Base-by-base conservation (phyloP, 805 yeast genomes). In the Ogataea trehaloabstinens region DNA sequence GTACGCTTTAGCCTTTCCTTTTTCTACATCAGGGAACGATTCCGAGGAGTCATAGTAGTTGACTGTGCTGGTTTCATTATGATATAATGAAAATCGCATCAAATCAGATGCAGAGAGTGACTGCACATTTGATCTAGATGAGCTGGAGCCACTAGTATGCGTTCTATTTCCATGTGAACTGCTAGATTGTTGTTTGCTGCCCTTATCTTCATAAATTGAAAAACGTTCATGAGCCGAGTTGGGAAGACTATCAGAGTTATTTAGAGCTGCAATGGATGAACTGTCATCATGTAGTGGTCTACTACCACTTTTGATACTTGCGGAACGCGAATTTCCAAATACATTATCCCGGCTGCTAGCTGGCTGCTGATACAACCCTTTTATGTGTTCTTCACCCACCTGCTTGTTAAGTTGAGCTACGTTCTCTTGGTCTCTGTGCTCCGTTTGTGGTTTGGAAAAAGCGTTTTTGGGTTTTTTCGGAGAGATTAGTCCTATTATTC, bases 301-400 rank as follows among this genome's bases (percentile, higher is more conserved):
- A n/a, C 31, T 41, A 28, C 18, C 37, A 19, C 48, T 45, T n/a
- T 35, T 46, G 4, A 44, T 31, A 21, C 53, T 49, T 24, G 31
- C 44, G 16, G 44, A 34, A n/a, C 46, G 38, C 15, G 45, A 42
- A 7, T n/a, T n/a, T n/a, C n/a, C n/a, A n/a, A n/a, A n/a, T n/a
- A n/a, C n/a, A n/a, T n/a, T n/a, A n/a, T n/a, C n/a, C n/a, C n/a
- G n/a, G n/a, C n/a, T n/a, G n/a, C n/a, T n/a, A n/a, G n/a, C n/a
- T n/a, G n/a, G n/a, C n/a, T n/a, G n/a, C n/a, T n/a, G n/a, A n/a
- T n/a, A n/a, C n/a, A n/a, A n/a, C n/a, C n/a, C n/a, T n/a, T n/a
- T n/a, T n/a, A n/a, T n/a, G n/a, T n/a, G n/a, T n/a, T n/a, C n/a
- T n/a, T n/a, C n/a, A n/a, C n/a, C n/a, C n/a, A n/a, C n/a, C n/a